A percentile compares a stretch with the other conserved stretches of the same genome.
These are phyloP conservation scores for Hypomyces rosellus DNA, from an alignment of 2,329 filamentous ascomycete species.

Conservation along the genomic window DNA sequence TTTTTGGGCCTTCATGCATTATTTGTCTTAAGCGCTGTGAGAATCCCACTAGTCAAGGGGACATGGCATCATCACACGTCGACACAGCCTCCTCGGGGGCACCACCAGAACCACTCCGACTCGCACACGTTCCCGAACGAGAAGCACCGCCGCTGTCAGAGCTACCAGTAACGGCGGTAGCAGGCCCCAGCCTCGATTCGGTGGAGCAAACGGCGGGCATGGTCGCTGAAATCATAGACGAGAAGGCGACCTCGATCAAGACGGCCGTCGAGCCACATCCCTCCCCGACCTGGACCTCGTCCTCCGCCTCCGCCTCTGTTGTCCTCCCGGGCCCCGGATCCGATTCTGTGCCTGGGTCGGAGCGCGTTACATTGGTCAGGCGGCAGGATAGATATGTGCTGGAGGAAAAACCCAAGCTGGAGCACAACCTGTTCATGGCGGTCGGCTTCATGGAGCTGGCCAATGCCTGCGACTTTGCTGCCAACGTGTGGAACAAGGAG, in stretches of 20 bases:
- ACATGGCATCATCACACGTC: slow-evolving; percentile 5
- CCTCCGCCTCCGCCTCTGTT: background rate
- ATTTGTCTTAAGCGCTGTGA: too few relatives aligned
- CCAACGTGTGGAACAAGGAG: slow-evolving; percentile 50
- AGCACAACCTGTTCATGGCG: slow-evolving; percentile 20
- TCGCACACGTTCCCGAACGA: background rate
- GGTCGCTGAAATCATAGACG: too few relatives aligned
- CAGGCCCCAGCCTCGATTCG: background rate
- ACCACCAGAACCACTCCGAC: background rate
- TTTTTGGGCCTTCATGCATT: too few relatives aligned
- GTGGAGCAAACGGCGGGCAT: too few relatives aligned
- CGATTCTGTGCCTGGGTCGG: background rate
- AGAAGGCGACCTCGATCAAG: background rate
- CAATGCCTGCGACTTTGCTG: slow-evolving; percentile 51
- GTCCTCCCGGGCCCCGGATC: background rate
- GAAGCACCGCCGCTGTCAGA: background rate
- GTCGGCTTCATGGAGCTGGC: slow-evolving; percentile 49
- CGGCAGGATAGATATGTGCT: background rate
- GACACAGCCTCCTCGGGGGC: slow-evolving; percentile 11
- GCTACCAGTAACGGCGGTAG: background rate
- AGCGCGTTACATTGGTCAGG: slow-evolving; percentile 5
- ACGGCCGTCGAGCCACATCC: background rate
- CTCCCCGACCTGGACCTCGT: background rate
- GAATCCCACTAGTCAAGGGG: too few relatives aligned
- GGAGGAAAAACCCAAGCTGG: background rate